Base-by-base conservation (phyloP, 2,329 filamentous ascomycete species). In the Aspergillus spinulosporus region DNA sequence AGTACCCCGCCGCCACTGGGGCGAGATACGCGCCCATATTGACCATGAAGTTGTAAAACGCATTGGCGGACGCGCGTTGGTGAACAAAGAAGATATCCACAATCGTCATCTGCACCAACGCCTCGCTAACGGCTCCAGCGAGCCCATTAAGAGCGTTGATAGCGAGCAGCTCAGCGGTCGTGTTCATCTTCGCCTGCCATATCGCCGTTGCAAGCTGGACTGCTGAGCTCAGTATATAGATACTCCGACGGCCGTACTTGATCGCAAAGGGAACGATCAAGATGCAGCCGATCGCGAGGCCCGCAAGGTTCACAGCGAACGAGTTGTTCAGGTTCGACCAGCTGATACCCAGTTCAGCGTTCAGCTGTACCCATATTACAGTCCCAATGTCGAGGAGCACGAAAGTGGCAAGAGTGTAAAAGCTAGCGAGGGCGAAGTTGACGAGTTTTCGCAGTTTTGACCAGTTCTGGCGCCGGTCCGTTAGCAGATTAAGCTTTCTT, bases 1-100 rank as follows among this genome's bases (percentile, higher is more conserved):
- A 65, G 36, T 67, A 71, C 5, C 68, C 71, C 1, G 64, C 56
- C 1, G 57, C 55, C 11, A 62, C 52, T 3, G 57, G 52, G 5
- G 49, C 53, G 1, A 59, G 39, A 15, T 58, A 59, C 9, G 52
- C 50, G 0, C 58, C 58, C 2, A 49, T 49, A 2, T 28, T 46
- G 2, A 52, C 51, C 54, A 52, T 53, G 3, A 43, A 21, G 3
- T 48, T 43, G 15, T 60, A 62, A 4, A 62, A 44, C 1, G 49
- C 58, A 40, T 57, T 57, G 21, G 58, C 49, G 0, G 48, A 47
- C 1, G 52, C 59, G 15, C 55, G 57, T 15, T 57, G 57, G 14
- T 62, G 59, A 1, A 58, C 52, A 28, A 59, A 62, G 28, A 59
- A 62, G 15, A 62, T 47, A 40, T 62, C 59, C 3, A 52, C 39